Base-by-base conservation (phyloP, 2,329 filamentous ascomycete species). In the Emmonsiellopsis sp. region DNA sequence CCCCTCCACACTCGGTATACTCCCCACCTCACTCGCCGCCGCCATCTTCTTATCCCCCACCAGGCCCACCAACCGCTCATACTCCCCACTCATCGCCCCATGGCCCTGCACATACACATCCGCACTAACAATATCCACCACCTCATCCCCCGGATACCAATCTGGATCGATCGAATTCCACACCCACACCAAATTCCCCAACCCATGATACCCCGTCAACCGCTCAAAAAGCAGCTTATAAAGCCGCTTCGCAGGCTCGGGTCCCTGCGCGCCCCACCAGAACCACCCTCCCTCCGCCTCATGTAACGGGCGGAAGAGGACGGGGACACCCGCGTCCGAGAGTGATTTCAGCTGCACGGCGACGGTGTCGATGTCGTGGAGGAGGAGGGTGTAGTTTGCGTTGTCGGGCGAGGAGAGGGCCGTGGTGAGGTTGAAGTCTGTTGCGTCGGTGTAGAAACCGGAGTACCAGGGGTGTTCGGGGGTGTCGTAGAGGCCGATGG, bases 281-380 rank as follows among this genome's bases (percentile, higher is more conserved):
- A 78, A 79, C 76, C 76, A 79, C 0, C 52, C 67, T 1, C 75
- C 75, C 55, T 79, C 76, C 7, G 76, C 76, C 60, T 79, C 76
- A 61, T 78, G 76, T 31, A 79, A 62, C 4, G 75, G 75, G 1
- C 76, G 65, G 59, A 67, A 79, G 9, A 79, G 67, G 5, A 78
- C 67, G 1, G 76, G 73, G 1, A 77, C 68, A n/a, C 68, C 67
- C 3, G 73, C 73, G 8, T 62, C 57, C 52, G 74, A 65, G 3
- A 79, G 65, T 20, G 70, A n/a, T 35, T 41, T 11, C 10, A 51
- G 38, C 38, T 51, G 13, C 7, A 30, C 48, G 0, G 79, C 82
- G 7, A 73, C 73, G 0, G 80, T 77, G 60, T 83, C 80, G 53
- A 83, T 73, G 13, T 77, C 72, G 66, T 83, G 82, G 42, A 83